Evolutionary conservation across 441 rosid genomes (phyloP), one percentile per base, ranked within the genome.

Genomic region (Oxalis stricta): DNA sequence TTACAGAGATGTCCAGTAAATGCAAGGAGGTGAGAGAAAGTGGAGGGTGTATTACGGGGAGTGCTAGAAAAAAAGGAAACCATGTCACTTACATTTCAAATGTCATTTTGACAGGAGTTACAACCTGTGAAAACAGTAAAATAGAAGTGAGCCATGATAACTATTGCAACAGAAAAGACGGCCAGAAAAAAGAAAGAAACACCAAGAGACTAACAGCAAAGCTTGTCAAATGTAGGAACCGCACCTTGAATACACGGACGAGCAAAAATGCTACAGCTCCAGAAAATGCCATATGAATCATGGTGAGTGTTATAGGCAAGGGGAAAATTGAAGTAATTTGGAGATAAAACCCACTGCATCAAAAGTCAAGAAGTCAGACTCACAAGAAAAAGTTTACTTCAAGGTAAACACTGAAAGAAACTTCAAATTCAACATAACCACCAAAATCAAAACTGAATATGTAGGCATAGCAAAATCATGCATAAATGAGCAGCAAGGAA

Each of bases 201-300:
- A 10, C 10, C n/a, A 17, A 12, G 19, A 8, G 4, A 1, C 14
- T 30, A 36, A 18, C 12, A 16, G 9, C 4, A n/a, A 18, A 34
- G 24, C 33, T 2, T 32, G 36, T 49, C 18, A 8, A 26, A 1
- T 6, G 10, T 5, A 54, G 47, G 51, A 20, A 46, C 7, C 67
- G 44, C 63, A 84, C 96, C 97, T 92, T 87, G 70, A 92, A 79
- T 31, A 92, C 99, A 13, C 94, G 97, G 65, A 92, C 77, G 43
- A 92, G 86, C 28, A 84, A 64, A 56, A 92, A 87, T 3, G 97
- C 80, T 41, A 92, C 77, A 0, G 59, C 63, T 59, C 94, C 94
- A 16, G 95, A 75, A 55, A 92, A 92, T 11, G 84, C 94, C 99
- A 87, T 92, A 63, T 87, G 99, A 63, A 92, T 92, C 99, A 92